These are phyloP conservation scores for Pseudomonodictys pantanalensis DNA, from an alignment of 495 filamentous ascomycete genomes.

Conservation along the genomic window DNA sequence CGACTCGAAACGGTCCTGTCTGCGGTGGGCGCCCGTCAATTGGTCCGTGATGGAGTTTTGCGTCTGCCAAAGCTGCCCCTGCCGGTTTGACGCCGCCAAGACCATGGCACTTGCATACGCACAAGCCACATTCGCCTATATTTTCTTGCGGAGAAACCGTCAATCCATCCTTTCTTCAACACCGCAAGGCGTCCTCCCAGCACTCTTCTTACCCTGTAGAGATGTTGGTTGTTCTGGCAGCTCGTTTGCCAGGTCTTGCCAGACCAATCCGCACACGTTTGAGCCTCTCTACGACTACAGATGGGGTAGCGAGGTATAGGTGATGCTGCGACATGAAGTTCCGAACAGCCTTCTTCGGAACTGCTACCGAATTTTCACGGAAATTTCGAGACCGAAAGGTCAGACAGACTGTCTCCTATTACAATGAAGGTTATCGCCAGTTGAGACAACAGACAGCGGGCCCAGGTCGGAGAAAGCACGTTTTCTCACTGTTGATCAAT, in stretches of 20 bases:
- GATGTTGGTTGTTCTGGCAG: constrained; percentile 27
- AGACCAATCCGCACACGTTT: constrained; percentile 32
- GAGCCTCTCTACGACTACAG: constrained; percentile 26
- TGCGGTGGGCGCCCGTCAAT: constrained; percentile 8
- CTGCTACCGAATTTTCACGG: neutral
- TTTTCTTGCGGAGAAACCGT: neutral
- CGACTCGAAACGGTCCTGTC: neutral
- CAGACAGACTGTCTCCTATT: too few species aligned
- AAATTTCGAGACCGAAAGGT: too few species aligned
- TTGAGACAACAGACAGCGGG: too few species aligned
- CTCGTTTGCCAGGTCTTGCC: constrained; percentile 24
- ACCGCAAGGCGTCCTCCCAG: constrained; percentile 32
- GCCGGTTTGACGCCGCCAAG: neutral
- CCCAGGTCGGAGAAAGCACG: too few species aligned
- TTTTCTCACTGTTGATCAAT: too few species aligned
- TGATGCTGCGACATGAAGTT: neutral
- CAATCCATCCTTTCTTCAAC: constrained; percentile 2
- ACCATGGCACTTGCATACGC: constrained; percentile 5
- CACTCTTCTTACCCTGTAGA: constrained; percentile 18
- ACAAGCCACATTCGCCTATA: constrained; percentile 16
- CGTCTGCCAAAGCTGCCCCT: neutral
- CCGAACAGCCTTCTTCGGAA: neutral
- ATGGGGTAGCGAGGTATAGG: constrained; percentile 26
- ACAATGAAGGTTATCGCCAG: too few species aligned
- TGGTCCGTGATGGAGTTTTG: constrained; percentile 18